Evolutionary conservation across 768 basidiomycete genomes (phyloP).

Genomic region (Leccinum incarnatum): DNA sequence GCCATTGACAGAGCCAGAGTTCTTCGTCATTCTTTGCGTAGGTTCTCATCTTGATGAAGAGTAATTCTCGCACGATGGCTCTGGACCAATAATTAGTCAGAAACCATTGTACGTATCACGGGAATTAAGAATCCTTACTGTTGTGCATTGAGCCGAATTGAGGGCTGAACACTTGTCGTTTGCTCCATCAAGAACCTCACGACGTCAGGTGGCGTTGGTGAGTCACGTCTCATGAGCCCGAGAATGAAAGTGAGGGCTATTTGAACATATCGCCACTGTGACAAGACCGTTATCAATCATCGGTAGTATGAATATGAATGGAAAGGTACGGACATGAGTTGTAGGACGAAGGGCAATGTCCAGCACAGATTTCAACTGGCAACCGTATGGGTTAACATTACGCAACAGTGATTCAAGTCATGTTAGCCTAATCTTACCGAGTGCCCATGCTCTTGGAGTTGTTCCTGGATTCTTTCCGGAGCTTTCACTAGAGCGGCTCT

Average conservation of each 20-base stretch:
- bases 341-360: conserved; percentile 56
- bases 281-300: conserved; percentile 11
- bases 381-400: conserved; percentile 3
- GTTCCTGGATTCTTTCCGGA: conserved; percentile 39
- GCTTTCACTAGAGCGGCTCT: conserved; percentile 43
- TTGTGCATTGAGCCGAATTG: conserved; percentile 63
- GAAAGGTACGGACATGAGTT: conserved; percentile 61
- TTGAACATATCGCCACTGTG: conserved; percentile 82
- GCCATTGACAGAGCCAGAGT: conserved; percentile 74
- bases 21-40: conserved; percentile 62
- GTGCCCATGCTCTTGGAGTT: conserved; percentile 44
- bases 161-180: conserved; percentile 66
- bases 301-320: background rate
- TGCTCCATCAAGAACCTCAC: conserved; percentile 65
- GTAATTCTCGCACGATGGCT: conserved; percentile 62
- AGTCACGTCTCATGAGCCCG: conserved; percentile 63
- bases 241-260: conserved; percentile 62
- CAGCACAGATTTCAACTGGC: conserved; percentile 58
- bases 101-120: background rate
- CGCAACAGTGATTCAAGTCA: background rate
- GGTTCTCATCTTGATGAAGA: conserved; percentile 73
- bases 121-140: conserved; percentile 39
- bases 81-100: conserved; percentile 33
- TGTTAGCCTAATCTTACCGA: conserved; percentile 40
- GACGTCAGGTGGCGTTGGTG: conserved; percentile 47